phyloP scores from a whole-genome alignment of 371 early-diverging fungal species.

The Nematocida parisii region DNA sequence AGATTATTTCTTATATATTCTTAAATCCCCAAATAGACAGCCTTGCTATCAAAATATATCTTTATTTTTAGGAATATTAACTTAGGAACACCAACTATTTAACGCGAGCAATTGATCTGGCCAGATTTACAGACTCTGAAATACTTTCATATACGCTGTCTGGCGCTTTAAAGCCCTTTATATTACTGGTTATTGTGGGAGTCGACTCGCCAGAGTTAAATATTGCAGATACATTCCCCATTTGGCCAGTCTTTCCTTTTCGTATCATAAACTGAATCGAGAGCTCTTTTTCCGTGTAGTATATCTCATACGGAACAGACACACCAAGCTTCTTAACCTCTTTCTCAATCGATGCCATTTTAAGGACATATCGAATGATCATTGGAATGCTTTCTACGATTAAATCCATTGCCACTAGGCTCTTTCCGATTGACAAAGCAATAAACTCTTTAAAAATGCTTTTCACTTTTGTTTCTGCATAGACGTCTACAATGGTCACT shows the following conservation, averaged over 20 bases:
- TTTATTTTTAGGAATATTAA: too few relatives aligned
- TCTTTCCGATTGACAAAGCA: not conserved
- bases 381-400: constrained; percentile 22
- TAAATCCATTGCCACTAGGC: constrained; percentile 7
- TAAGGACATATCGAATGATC: constrained; percentile 33
- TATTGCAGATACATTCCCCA: constrained; percentile 33
- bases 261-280: constrained; percentile 19
- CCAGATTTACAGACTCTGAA: constrained; percentile 22
- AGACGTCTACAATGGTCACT: constrained; percentile 34
- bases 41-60: too few relatives aligned
- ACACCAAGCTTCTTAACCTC: constrained; percentile 37
- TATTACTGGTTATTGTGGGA: constrained; percentile 42
- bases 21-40: too few relatives aligned
- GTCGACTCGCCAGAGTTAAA: constrained; percentile 7
- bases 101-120: constrained; percentile 17
- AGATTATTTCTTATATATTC: too few relatives aligned
- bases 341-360: constrained; percentile 51
- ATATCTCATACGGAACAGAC: constrained; percentile 36
- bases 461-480: constrained; percentile 16
- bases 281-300: constrained; percentile 2
- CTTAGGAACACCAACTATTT: not conserved
- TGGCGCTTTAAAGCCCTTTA: constrained; percentile 13
- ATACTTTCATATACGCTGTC: constrained; percentile 35
- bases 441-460: constrained; percentile 36
- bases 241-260: constrained; percentile 36